These are phyloP conservation scores for Lactifluus hygrophoroides DNA, from an alignment of 768 basidiomycete genomes.

Conservation along the genomic window DNA sequence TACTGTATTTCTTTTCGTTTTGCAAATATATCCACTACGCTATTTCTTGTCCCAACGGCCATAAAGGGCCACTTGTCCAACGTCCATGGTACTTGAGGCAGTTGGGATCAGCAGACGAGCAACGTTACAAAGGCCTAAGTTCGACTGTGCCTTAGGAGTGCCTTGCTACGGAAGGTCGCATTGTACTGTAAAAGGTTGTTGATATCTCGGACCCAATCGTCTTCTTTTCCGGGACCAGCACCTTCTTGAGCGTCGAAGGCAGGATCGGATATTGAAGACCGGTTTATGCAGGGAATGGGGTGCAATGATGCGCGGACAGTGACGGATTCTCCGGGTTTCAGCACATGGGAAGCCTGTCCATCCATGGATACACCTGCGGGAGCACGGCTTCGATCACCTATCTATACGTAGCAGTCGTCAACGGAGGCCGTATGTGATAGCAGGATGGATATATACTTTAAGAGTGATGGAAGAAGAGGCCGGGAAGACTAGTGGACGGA, in stretches of 20 bases:
- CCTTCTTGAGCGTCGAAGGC: conserved; percentile 42
- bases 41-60: background rate
- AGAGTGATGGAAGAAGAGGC: conserved; percentile 68
- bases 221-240: conserved; percentile 71
- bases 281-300: conserved; percentile 89
- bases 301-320: conserved; percentile 77
- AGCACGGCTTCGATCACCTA: conserved; percentile 76
- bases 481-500: conserved; percentile 87
- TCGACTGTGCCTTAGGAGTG: conserved; percentile 65
- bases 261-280: conserved; percentile 62
- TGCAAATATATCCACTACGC: background rate
- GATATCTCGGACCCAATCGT: conserved; percentile 96
- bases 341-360: conserved; percentile 73
- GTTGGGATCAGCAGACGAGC: background rate
- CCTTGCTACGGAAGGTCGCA: conserved; percentile 87
- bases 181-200: conserved; percentile 93
- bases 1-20: background rate
- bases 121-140: conserved; percentile 29
- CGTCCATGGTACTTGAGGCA: background rate
- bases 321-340: conserved; percentile 80
- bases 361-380: conserved; percentile 91
- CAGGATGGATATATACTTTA: conserved; percentile 40
- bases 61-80: background rate
- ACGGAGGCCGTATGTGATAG: background rate
- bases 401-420: conserved; percentile 35